Conservation (phyloP, 2,329 filamentous ascomycete genomes). For the Aspergillus flavus region DNA sequence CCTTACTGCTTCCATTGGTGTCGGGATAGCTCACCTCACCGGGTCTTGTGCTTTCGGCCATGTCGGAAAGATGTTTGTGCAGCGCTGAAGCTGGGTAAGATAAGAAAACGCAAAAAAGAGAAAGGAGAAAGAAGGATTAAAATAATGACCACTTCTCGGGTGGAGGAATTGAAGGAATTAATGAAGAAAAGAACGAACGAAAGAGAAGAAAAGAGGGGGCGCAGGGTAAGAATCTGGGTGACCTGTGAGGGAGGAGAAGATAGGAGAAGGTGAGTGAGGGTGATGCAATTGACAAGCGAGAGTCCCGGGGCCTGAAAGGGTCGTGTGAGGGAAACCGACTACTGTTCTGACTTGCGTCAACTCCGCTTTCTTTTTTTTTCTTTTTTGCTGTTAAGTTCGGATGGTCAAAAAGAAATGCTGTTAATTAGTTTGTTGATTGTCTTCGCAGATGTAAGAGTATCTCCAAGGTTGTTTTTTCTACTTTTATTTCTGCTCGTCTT, state of each 20-base stretch:
- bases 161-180: constrained; percentile 8
- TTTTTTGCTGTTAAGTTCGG: not conserved
- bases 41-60: constrained; percentile 31
- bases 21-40: constrained; percentile 43
- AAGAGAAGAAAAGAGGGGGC: constrained; percentile 14
- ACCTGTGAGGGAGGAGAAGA: constrained; percentile 12
- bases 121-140: constrained; percentile 11
- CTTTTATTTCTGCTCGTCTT: not conserved
- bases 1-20: constrained; percentile 42
- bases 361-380: not conserved
- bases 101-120: constrained; percentile 2
- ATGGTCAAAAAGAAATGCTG: not conserved
- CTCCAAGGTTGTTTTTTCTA: not conserved
- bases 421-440: not conserved
- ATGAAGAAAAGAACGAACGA: constrained; percentile 11
- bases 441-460: not conserved
- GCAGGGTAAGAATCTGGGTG: constrained; percentile 16
- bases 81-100: constrained; percentile 18
- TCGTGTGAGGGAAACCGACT: constrained; percentile 15
- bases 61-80: constrained; percentile 28
- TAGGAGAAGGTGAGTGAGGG: constrained; percentile 16
- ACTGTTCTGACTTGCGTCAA: not conserved
- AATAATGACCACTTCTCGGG: not conserved
- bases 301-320: constrained; percentile 2
- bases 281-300: constrained; percentile 28